Percentiles rank a stretch among this genome's conserved stretches.
phyloP scores from a whole-genome alignment of 805 yeast genomes.

The Yamadazyma endophytica region DNA sequence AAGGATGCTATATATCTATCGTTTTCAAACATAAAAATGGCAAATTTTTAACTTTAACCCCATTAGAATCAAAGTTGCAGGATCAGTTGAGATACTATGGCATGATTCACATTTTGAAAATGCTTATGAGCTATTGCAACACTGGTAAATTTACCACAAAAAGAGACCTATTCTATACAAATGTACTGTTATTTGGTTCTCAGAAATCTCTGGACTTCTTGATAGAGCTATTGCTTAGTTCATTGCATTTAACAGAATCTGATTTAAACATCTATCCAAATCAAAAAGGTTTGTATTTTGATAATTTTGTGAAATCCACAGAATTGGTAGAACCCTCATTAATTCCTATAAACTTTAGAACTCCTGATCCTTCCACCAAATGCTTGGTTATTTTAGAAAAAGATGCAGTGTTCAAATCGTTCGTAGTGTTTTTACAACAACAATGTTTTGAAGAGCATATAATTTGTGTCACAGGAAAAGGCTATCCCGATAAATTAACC shows the following conservation, averaged over 20 bases:
- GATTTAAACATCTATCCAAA: constrained; percentile 46
- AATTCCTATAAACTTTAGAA: constrained; percentile 13
- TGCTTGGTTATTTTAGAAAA: constrained; percentile 30
- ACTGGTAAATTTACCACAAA: constrained; percentile 31
- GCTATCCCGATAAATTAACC: constrained; percentile 61
- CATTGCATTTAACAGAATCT: constrained; percentile 35
- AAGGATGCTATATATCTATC: no score
- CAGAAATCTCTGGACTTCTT: constrained; percentile 41
- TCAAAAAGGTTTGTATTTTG: constrained; percentile 54
- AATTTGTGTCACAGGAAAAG: constrained; percentile 56
- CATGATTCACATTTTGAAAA: no score
- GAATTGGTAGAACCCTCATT: constrained; percentile 13
- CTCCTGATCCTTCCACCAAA: background rate
- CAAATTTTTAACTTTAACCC: no score
- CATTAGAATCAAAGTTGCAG: no score
- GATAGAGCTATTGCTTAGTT: constrained; percentile 32
- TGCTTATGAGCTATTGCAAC: no score
- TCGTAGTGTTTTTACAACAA: no score
- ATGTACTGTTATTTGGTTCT: constrained; percentile 45
- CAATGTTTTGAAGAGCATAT: no score
- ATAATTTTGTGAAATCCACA: constrained; percentile 15
- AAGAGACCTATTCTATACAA: constrained; percentile 57
- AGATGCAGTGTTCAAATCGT: constrained; percentile 38
- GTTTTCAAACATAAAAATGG: no score
- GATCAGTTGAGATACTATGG: no score